Percentiles rank a stretch among this genome's conserved stretches.
phyloP scores from a whole-genome alignment of 495 filamentous ascomycete genomes.

The Podospora sp. region DNA sequence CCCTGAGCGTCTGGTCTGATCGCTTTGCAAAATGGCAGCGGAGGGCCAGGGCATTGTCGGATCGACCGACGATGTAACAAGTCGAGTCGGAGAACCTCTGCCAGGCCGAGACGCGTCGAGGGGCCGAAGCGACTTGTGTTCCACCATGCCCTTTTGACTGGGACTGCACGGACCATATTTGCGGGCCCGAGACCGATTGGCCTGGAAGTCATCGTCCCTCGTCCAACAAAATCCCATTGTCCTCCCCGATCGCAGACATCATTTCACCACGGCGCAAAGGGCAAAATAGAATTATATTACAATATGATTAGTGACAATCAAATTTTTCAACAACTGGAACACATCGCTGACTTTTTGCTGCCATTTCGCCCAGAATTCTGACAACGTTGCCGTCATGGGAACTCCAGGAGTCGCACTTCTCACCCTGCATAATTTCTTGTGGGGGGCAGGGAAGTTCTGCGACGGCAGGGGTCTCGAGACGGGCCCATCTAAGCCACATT shows the following conservation, averaged over 20 bases:
- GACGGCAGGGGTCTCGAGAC: constrained; percentile 5
- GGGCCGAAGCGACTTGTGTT: constrained; percentile 29
- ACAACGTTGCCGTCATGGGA: not conserved
- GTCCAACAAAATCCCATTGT: not conserved
- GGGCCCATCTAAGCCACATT: not conserved
- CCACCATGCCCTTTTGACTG: constrained; percentile 16
- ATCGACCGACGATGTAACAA: constrained; percentile 38
- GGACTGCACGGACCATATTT: constrained; percentile 14
- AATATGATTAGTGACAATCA: not conserved
- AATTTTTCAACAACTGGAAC: too few species aligned
- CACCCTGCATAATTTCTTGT: not conserved
- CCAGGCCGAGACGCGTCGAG: constrained; percentile 30
- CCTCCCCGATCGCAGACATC: not conserved
- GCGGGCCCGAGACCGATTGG: constrained; percentile 10
- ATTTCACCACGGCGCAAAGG: not conserved
- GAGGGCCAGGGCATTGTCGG: constrained; percentile 33
- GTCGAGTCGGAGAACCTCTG: constrained; percentile 28
- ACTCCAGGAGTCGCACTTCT: not conserved
- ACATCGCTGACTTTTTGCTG: too few species aligned
- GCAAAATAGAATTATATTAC: not conserved
- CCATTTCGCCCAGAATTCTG: not conserved
- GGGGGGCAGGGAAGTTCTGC: not conserved
- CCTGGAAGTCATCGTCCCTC: constrained; percentile 16
- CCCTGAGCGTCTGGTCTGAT: constrained; percentile 21
- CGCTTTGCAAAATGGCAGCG: constrained; percentile 17